phyloP scores from a whole-genome alignment of 2,329 filamentous ascomycete genomes.

The Clonostachys chloroleuca region DNA sequence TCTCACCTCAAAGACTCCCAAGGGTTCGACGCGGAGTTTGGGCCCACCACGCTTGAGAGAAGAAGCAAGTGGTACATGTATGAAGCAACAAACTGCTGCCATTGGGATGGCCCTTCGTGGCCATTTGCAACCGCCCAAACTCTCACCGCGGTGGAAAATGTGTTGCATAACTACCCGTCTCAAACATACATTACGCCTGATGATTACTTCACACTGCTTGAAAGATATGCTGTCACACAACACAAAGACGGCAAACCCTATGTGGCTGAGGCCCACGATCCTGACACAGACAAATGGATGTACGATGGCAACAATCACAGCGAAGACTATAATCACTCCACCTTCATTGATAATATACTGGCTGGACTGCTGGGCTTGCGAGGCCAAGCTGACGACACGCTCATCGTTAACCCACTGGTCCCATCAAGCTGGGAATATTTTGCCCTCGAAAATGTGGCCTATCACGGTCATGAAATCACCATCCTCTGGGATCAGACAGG shows the following conservation, averaged over 20 bases:
- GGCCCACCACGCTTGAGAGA: slow-evolving; percentile 33
- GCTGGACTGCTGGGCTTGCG: slow-evolving; percentile 34
- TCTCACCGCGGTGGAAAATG: slow-evolving; percentile 30
- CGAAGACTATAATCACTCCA: slow-evolving; percentile 32
- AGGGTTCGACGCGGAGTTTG: too few relatives aligned
- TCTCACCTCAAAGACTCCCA: too few relatives aligned
- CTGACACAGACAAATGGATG: slow-evolving; percentile 13
- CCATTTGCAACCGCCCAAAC: slow-evolving; percentile 34
- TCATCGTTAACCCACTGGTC: slow-evolving; percentile 28
- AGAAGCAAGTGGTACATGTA: slow-evolving; percentile 29
- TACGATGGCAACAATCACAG: slow-evolving; percentile 24
- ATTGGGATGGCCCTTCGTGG: slow-evolving; percentile 40
- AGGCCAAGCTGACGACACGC: slow-evolving; percentile 25
- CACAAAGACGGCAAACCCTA: slow-evolving; percentile 29
- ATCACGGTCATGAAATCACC: slow-evolving; percentile 33
- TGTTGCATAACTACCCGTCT: slow-evolving; percentile 14
- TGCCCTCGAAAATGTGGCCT: slow-evolving; percentile 33
- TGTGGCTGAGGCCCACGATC: slow-evolving; percentile 36
- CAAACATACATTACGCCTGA: slow-evolving; percentile 22
- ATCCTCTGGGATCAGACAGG: slow-evolving; percentile 33
- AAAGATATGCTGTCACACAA: slow-evolving; percentile 31
- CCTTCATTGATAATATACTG: slow-evolving; percentile 36
- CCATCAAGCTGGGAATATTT: slow-evolving; percentile 30
- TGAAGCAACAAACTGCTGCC: slow-evolving; percentile 20
- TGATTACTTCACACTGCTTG: slow-evolving; percentile 28